Base-by-base conservation (phyloP, 306 rosid species). In the Oxytropis ochrocephala region DNA sequence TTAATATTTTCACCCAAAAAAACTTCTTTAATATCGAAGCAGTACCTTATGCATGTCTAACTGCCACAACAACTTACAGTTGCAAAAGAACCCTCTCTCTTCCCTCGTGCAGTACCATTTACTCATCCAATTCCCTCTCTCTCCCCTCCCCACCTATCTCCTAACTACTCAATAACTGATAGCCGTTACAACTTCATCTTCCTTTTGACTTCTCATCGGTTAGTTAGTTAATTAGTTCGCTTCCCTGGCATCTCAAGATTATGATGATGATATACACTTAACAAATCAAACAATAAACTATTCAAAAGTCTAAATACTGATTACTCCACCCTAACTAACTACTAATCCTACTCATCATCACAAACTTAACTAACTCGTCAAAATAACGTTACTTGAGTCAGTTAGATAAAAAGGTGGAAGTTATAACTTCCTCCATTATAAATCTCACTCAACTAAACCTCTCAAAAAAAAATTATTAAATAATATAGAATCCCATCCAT, bases 381-480 rank as follows among this genome's bases (percentile, higher is more conserved):
- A 33, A 48, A 14, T n/a, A n/a, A 75, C 79, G 85, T 78, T 84
- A 56, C 57, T 48, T 41, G 61, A 72, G 30, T 78, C 75, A 21
- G 88, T 84, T 78, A 67, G 67, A 55, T 19, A 67, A 74, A 62
- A n/a, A 44, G 13, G 75, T 35, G 78, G 74, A 65, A 74, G 85
- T 84, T 84, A 84, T 70, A 84, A 80, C 85, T 49, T 64, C 74
- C 76, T 54, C 49, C 27, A 44, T 78, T 38, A 72, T 57, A 49
- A 70, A 63, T 69, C 41, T 35, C 54, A 17, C 41, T 19, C 32
- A 48, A 10, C n/a, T 27, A 44, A 69, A 78, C 47, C 67, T 67
- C 72, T 43, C 8, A 1, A n/a, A n/a, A n/a, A n/a, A n/a, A n/a
- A n/a, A 0, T 1, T 0, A 30, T 12, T 11, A 10, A 50, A 1